Evolutionary conservation across 1,284 basidiomycete genomes (phyloP).

Genomic region (Fomitopsis schrenkii): DNA sequence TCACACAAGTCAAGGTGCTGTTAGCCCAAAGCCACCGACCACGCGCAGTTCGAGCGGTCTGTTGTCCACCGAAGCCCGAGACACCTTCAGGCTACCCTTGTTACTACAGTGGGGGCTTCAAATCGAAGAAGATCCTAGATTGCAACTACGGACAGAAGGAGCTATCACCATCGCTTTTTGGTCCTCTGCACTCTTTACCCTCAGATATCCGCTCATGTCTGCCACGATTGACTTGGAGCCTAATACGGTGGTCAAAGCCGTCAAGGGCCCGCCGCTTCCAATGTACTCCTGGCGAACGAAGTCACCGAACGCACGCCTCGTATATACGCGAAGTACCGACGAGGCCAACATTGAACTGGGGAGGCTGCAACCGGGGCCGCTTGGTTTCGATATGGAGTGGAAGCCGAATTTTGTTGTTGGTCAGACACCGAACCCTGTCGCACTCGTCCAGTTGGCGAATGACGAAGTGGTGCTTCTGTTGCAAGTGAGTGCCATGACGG

Average conservation of each 20-base stretch:
- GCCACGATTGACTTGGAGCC: neutral
- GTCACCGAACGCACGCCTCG: constrained; percentile 20
- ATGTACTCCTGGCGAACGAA: constrained; percentile 22
- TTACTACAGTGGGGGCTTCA: too few relatives aligned
- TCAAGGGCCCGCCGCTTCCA: neutral
- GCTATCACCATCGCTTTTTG: neutral
- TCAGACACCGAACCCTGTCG: constrained; percentile 53
- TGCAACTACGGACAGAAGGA: neutral
- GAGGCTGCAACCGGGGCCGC: constrained; percentile 16
- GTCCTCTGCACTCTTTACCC: neutral
- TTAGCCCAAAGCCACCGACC: too few relatives aligned
- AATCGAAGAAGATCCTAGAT: too few relatives aligned
- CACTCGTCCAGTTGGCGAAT: constrained; percentile 66
- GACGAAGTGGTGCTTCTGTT: constrained; percentile 50
- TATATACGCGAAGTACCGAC: constrained; percentile 22
- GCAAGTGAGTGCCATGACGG: constrained; percentile 58
- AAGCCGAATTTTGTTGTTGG: constrained; percentile 53
- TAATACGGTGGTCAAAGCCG: neutral
- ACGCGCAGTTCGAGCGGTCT: too few relatives aligned
- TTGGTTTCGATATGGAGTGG: constrained; percentile 78
- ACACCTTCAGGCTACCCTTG: too few relatives aligned
- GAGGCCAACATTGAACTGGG: constrained; percentile 22
- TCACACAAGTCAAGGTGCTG: too few relatives aligned
- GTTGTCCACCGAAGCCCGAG: too few relatives aligned
- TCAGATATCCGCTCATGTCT: neutral